Conservation (phyloP, 2,329 filamentous ascomycete genomes). For the Xylaria sp. region DNA sequence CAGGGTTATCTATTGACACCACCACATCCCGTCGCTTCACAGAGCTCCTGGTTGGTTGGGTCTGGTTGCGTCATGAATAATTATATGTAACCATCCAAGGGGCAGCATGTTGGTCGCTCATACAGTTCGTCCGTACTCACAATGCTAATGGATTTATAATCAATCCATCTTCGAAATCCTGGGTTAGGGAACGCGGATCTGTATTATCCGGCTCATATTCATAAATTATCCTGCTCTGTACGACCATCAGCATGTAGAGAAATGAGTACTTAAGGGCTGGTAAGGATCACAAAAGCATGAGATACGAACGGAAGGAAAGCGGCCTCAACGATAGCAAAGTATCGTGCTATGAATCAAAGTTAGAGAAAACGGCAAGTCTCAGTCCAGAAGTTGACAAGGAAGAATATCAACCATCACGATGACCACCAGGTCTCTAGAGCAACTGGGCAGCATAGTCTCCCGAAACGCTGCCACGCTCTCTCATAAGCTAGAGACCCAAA, state of each 20-base stretch:
- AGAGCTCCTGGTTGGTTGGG: not conserved
- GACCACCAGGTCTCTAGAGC: slow-evolving; percentile 12
- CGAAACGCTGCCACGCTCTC: not conserved
- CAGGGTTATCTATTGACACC: not conserved
- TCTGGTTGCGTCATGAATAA: not conserved
- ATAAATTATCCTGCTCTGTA: not conserved
- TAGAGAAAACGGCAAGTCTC: not conserved
- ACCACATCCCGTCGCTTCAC: not conserved
- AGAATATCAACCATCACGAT: not conserved
- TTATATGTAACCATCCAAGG: not conserved
- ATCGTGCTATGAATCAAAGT: not conserved
- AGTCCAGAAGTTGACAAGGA: not conserved
- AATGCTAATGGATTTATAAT: slow-evolving; percentile 3
- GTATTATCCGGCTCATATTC: not conserved
- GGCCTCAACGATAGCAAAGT: not conserved
- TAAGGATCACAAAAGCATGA: not conserved
- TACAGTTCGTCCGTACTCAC: not conserved
- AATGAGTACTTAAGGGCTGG: too few relatives aligned
- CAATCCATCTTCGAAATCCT: not conserved
- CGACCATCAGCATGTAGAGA: not conserved
- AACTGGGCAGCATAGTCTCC: slow-evolving; percentile 2
- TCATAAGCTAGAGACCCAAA: not conserved
- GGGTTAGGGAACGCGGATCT: not conserved
- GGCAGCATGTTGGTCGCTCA: not conserved
- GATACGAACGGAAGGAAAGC: not conserved